These are phyloP conservation scores for Phytophthora tentaculata DNA, from an alignment of 352 stramenopile genomes.

Conservation along the genomic window DNA sequence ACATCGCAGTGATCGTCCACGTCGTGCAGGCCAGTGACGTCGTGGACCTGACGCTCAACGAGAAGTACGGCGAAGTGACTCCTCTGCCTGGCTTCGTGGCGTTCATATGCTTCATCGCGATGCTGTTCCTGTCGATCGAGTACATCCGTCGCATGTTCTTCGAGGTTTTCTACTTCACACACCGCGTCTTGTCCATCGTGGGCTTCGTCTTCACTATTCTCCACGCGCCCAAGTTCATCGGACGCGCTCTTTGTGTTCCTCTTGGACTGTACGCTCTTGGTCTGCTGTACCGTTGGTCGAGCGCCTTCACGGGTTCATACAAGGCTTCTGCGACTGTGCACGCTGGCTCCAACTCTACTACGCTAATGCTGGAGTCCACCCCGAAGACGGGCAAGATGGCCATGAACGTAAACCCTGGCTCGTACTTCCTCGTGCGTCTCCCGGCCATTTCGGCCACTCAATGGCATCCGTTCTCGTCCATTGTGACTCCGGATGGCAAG, in stretches of 20 bases:
- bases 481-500: conserved; percentile 73
- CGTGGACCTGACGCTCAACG: conserved; percentile 43
- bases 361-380: conserved; percentile 59
- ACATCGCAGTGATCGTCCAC: conserved; percentile 64
- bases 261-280: conserved; percentile 68
- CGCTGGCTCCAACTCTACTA: conserved; percentile 46
- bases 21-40: conserved; percentile 56
- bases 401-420: conserved; percentile 56
- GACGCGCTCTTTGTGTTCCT: conserved; percentile 60
- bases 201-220: conserved; percentile 82
- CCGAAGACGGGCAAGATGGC: conserved; percentile 68
- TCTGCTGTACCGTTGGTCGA: conserved; percentile 59
- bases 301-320: conserved; percentile 53
- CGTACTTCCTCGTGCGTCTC: conserved; percentile 82
- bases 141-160: conserved; percentile 72
- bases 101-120: conserved; percentile 62
- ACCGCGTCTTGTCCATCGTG: conserved; percentile 75
- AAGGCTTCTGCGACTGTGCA: conserved; percentile 53
- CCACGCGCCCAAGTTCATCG: conserved; percentile 64
- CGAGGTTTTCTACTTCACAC: conserved; percentile 80
- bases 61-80: conserved; percentile 60
- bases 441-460: conserved; percentile 67
- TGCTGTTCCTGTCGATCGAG: conserved; percentile 62
- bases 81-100: conserved; percentile 71
- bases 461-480: conserved; percentile 86